These are phyloP conservation scores for Tricholoma bakamatsutake DNA, from an alignment of 768 basidiomycete genomes.

Conservation along the genomic window DNA sequence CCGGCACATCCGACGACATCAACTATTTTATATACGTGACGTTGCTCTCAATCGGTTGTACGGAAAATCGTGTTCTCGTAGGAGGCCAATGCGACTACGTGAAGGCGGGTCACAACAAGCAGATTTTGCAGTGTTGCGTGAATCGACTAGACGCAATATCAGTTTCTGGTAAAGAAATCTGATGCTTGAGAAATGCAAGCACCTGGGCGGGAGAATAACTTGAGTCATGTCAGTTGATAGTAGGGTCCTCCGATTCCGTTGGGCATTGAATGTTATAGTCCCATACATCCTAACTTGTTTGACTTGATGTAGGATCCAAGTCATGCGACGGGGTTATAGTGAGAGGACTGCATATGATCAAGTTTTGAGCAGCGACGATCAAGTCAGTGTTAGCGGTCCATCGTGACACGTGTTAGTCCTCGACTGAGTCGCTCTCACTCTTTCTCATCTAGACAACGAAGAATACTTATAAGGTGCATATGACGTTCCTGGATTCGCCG, in stretches of 20 bases:
- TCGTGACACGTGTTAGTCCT: too few species aligned
- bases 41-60: conserved; percentile 10
- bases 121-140: conserved; percentile 11
- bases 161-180: conserved; percentile 5
- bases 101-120: conserved; percentile 7
- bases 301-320: too few species aligned
- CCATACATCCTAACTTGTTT: neutral
- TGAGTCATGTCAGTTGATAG: neutral
- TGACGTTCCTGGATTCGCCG: too few species aligned
- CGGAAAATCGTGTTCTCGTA: conserved; percentile 12
- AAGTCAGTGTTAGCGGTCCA: too few species aligned
- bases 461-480: too few species aligned
- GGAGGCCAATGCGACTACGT: conserved; percentile 9
- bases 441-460: too few species aligned
- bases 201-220: conserved; percentile 4
- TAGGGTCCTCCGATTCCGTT: neutral
- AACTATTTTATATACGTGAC: conserved; percentile 1
- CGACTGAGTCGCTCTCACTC: too few species aligned
- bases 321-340: too few species aligned
- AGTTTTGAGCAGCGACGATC: too few species aligned
- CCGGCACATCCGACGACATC: conserved; percentile 8
- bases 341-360: too few species aligned
- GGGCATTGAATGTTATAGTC: neutral
- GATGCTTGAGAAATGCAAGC: conserved; percentile 5
- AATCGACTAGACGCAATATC: conserved; percentile 9